Evolutionary conservation across 2,329 filamentous ascomycete species (phyloP).

Genomic region (Aspergillus flavus): DNA sequence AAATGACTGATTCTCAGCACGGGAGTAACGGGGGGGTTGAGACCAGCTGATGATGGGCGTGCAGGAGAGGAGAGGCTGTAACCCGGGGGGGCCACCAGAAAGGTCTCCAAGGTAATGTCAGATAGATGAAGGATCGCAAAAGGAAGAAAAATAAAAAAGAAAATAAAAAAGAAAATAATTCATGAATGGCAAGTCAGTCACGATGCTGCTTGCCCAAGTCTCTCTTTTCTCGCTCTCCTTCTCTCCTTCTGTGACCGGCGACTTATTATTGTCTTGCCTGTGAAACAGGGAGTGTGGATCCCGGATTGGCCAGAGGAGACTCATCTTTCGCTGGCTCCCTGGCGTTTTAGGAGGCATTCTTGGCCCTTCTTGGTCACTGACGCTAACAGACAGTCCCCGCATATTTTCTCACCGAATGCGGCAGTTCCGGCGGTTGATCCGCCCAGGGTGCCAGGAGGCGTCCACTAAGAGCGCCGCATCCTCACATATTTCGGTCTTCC

Average conservation of each 20-base stretch:
- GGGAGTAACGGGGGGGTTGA: constrained; percentile 6
- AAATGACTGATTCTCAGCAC: constrained; percentile 3
- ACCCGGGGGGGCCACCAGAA: neutral
- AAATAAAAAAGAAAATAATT: neutral
- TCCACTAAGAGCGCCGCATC: constrained; percentile 16
- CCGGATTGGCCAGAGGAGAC: constrained; percentile 9
- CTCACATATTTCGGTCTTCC: constrained; percentile 12
- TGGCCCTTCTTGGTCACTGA: constrained; percentile 14
- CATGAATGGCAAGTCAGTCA: neutral
- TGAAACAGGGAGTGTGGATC: constrained; percentile 18
- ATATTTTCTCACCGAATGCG: constrained; percentile 17
- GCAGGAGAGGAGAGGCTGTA: neutral
- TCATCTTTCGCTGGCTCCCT: constrained; percentile 15
- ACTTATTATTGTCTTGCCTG: constrained; percentile 12
- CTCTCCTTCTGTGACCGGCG: constrained; percentile 6
- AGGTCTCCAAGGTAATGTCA: neutral
- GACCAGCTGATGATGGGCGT: constrained; percentile 1
- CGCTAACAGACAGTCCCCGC: constrained; percentile 22
- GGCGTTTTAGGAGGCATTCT: constrained; percentile 17
- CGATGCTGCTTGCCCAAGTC: neutral
- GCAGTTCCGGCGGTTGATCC: constrained; percentile 21
- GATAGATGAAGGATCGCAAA: constrained; percentile 4
- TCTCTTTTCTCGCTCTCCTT: neutral
- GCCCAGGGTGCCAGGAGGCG: constrained; percentile 18
- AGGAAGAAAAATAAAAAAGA: neutral